Evolutionary conservation across 2,329 filamentous ascomycete genomes (phyloP), one percentile per base, ranked within the genome.

Genomic region (Venturia nashicola): DNA sequence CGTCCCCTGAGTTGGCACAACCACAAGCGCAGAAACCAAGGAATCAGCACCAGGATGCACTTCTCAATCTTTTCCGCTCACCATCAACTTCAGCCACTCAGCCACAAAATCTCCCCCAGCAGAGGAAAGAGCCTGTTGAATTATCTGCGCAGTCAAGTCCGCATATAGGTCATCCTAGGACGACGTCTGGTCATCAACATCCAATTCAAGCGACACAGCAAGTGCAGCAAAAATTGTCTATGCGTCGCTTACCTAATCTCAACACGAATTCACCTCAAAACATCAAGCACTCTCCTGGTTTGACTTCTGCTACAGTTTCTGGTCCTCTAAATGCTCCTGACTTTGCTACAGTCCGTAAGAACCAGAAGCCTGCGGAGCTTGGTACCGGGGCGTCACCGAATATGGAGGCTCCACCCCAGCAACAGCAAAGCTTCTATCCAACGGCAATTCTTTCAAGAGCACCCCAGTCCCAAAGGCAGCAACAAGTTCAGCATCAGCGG

Each of bases 31-130:
- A 55, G n/a, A 54, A 57, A 14, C 40, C 54, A 14, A 54, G 54
- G 23, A 64, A 61, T 32, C 43, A 27, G 61, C 78, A 80, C 61
- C 78, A 80, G 66, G 74, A 75, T 61, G 72, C 75, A 8, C 68
- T 82, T 27, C 69, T 82, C 32, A 76, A 74, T 64, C 69, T 82
- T 2, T 80, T 82, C 68, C 72, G 72, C 14, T 69, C 71, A 4
- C 70, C 73, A 2, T 68, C 70, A 1, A 67, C 67, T 18, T 61
- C 71, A 18, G 70, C 70, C 55, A 66, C 68, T 27, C 34, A 9
- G 20, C 18, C 48, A 27, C 46, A 3, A 8, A 23, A 18, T 23
- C 46, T 34, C 11, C 32, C 46, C 8, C 43, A 20, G 42, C 39
- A 43, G 23, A 44, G 27, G 16, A 42, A 40, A 63, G 65, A 68